Evolutionary conservation across 345 rosid genomes (phyloP), one percentile per base, ranked within the genome.

Genomic region (Aurinia saxatilis): DNA sequence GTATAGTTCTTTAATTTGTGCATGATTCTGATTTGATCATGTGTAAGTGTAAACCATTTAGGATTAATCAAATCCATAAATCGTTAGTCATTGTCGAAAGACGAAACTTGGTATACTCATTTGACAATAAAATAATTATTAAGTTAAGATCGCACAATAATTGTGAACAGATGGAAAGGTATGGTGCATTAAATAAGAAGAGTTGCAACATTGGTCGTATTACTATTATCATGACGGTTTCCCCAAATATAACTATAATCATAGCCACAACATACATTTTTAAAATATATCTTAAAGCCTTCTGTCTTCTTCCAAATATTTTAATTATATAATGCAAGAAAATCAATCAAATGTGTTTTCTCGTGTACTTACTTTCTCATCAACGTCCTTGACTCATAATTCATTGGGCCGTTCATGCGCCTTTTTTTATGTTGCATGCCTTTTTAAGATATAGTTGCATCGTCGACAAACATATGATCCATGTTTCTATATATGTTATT

Each of bases 331-430:
- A 19, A 8, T 40, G 11, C 27, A 59, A 37, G 49, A 9, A 36
- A 18, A 35, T 56, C 47, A 56, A 64, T 64, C 41, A 41, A 51
- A 35, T 21, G 55, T 71, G 70, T 63, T 64, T 57, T 42, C 27
- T 27, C 57, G 62, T 71, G 62, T 65, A 59, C 66, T 65, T 21
- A 11, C 66, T 41, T 71, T 71, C 40, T 65, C 71, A 72, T 65
- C 50, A 65, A 51, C 65, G 66, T 50, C 65, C 37, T 71, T 58
- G 75, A 71, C 75, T 65, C 71, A 65, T 71, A 39, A 41, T 51
- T 64, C 29, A 64, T 64, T 65, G 60, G 46, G 34, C 61, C 48
- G 66, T 17, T 59, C 71, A 71, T 71, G 66, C 66, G 66, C 51
- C 44, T 71, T 51, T 11, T 3, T 9, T 9, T 11, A 40, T 15